Conservation (phyloP, 805 yeast species). For the Candida verbasci region DNA sequence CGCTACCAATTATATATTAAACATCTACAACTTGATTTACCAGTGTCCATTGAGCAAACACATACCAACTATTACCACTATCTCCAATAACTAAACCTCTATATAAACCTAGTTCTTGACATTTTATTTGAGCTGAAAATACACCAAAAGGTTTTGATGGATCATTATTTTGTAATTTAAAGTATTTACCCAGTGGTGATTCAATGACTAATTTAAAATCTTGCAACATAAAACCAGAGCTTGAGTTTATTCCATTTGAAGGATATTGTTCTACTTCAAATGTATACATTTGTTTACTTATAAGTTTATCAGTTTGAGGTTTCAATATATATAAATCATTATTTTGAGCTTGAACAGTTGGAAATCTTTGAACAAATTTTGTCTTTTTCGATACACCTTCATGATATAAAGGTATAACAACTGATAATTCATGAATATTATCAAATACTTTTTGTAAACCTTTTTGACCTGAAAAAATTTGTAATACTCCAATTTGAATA, state of each 20-base stretch:
- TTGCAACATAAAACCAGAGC: slow-evolving; percentile 28
- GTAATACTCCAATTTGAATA: slow-evolving; percentile 65
- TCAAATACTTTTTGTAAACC: slow-evolving; percentile 55
- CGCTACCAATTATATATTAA: not conserved
- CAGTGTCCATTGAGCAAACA: slow-evolving; percentile 81
- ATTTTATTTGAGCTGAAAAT: slow-evolving; percentile 57
- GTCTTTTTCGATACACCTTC: slow-evolving; percentile 58
- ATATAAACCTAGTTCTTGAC: slow-evolving; percentile 78
- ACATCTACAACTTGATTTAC: no score
- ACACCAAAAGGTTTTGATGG: slow-evolving; percentile 44
- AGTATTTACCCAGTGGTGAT: slow-evolving; percentile 79
- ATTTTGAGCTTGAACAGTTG: slow-evolving; percentile 62
- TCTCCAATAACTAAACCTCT: slow-evolving; percentile 78
- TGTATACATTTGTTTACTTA: slow-evolving; percentile 53
- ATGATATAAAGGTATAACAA: slow-evolving; percentile 74
- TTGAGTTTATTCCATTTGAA: slow-evolving; percentile 37
- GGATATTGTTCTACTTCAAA: slow-evolving; percentile 66
- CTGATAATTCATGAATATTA: slow-evolving; percentile 62
- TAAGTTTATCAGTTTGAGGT: slow-evolving; percentile 72
- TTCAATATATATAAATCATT: slow-evolving; percentile 78
- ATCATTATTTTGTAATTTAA: slow-evolving; percentile 51
- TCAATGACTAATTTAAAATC: slow-evolving; percentile 65
- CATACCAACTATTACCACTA: slow-evolving; percentile 75
- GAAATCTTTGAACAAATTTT: slow-evolving; percentile 67
- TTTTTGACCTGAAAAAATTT: slow-evolving; percentile 66